A percentile compares a stretch with the other conserved stretches of the same genome.
These are phyloP conservation scores for Ganoderma meredithae DNA, from an alignment of 1,284 basidiomycete genomes.

Conservation along the genomic window DNA sequence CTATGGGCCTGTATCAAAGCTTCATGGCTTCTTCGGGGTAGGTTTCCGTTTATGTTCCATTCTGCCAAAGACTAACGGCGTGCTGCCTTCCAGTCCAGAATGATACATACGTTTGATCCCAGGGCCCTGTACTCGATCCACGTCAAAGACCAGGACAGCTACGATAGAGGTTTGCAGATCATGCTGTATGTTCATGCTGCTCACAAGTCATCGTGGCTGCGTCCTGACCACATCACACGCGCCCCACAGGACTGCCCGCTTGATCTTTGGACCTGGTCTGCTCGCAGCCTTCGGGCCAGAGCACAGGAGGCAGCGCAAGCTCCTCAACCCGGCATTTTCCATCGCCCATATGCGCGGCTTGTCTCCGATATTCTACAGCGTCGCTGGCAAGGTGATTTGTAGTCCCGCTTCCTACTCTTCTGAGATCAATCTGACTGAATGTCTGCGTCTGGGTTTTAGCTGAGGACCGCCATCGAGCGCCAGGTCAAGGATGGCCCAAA, in stretches of 20 bases:
- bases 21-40: slow-evolving; percentile 15
- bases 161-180: background rate
- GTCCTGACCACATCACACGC: background rate
- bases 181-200: background rate
- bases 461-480: slow-evolving; percentile 27
- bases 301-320: slow-evolving; percentile 10
- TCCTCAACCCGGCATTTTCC: slow-evolving; percentile 11
- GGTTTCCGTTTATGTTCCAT: background rate
- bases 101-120: slow-evolving; percentile 10
- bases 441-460: slow-evolving; percentile 13
- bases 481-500: slow-evolving; percentile 24
- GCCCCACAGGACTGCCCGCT: background rate
- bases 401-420: background rate
- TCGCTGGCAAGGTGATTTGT: slow-evolving; percentile 8
- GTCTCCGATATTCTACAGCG: slow-evolving; percentile 7
- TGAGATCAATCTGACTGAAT: background rate
- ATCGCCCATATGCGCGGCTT: slow-evolving; percentile 6
- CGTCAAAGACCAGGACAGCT: slow-evolving; percentile 12
- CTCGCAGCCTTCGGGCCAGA: background rate
- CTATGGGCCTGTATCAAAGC: slow-evolving; percentile 7
- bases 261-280: background rate
- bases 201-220: too few relatives aligned
- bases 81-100: background rate
- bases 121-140: slow-evolving; percentile 10
- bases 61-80: background rate